Percentiles rank a stretch among this genome's conserved stretches.
These are phyloP conservation scores for Vachellia pachyceras DNA, from an alignment of 306 rosid genomes.

Conservation along the genomic window DNA sequence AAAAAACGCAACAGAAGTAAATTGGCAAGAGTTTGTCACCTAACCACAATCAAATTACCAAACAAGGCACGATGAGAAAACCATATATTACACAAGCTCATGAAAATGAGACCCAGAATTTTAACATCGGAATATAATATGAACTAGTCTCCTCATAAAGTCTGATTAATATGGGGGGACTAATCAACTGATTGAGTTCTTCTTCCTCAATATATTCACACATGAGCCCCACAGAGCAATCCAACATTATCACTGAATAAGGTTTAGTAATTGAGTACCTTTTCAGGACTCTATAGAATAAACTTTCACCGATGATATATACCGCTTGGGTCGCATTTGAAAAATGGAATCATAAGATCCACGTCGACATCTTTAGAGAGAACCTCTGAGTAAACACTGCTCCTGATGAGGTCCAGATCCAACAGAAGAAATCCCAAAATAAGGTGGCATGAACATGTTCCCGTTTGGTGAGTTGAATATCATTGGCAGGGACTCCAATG, in stretches of 20 bases:
- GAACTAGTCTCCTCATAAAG: conserved; percentile 47
- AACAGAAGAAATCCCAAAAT: conserved; percentile 59
- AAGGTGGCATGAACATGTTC: conserved; percentile 55
- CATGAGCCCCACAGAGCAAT: conserved; percentile 36
- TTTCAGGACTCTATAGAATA: conserved; percentile 13
- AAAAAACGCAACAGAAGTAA: conserved; percentile 28
- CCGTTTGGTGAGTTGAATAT: conserved; percentile 53
- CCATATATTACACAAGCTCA: conserved; percentile 49
- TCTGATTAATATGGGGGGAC: conserved; percentile 49
- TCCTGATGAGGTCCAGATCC: conserved; percentile 62
- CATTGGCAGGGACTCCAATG: conserved; percentile 45
- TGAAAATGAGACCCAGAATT: conserved; percentile 40
- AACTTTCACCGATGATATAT: conserved; percentile 47
- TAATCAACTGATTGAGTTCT: conserved; percentile 41
- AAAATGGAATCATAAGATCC: conserved; percentile 54
- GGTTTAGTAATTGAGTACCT: conserved; percentile 36
- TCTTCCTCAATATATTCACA: conserved; percentile 61
- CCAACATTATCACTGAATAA: conserved; percentile 44
- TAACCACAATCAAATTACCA: conserved; percentile 41
- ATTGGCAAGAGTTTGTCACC: conserved; percentile 36
- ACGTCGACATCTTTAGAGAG: conserved; percentile 57
- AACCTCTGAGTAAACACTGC: conserved; percentile 51
- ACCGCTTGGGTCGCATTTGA: conserved; percentile 61
- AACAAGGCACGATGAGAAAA: conserved; percentile 49
- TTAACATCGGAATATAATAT: conserved; percentile 42